Conservation (phyloP, 2,329 filamentous ascomycete genomes). For the Ceratocystis cacaofunesta region DNA sequence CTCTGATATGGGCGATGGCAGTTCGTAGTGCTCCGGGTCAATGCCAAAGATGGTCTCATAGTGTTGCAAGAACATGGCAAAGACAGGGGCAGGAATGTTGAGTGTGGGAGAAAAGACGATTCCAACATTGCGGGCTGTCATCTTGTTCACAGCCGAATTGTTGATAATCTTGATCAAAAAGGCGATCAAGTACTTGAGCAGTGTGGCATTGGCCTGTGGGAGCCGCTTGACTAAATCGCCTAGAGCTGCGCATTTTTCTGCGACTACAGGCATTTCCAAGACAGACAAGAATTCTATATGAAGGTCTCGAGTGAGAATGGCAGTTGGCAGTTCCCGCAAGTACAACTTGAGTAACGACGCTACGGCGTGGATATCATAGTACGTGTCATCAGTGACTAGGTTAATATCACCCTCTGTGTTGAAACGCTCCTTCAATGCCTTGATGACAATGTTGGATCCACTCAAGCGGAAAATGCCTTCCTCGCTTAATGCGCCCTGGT, state of each 20-base stretch:
- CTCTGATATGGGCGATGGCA: slow-evolving; percentile 32
- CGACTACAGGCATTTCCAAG: slow-evolving; percentile 59
- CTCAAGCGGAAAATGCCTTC: slow-evolving; percentile 95
- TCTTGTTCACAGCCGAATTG: slow-evolving; percentile 83
- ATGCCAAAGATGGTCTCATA: slow-evolving; percentile 73
- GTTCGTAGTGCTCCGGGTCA: slow-evolving; percentile 48
- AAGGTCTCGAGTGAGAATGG: slow-evolving; percentile 78
- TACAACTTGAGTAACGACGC: slow-evolving; percentile 90
- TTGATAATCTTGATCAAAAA: slow-evolving; percentile 89
- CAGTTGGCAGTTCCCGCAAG: slow-evolving; percentile 77
- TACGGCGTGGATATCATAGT: slow-evolving; percentile 91
- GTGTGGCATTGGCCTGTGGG: slow-evolving; percentile 62
- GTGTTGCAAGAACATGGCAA: slow-evolving; percentile 85
- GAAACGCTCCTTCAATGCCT: slow-evolving; percentile 78
- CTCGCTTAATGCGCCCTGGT: slow-evolving; percentile 65
- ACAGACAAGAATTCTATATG: slow-evolving; percentile 78
- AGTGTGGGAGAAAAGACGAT: slow-evolving; percentile 96
- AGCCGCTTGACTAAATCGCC: slow-evolving; percentile 66
- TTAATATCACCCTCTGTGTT: slow-evolving; percentile 87
- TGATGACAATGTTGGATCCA: slow-evolving; percentile 92
- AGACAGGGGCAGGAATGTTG: slow-evolving; percentile 89
- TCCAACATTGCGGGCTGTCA: slow-evolving; percentile 93
- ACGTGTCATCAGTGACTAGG: slow-evolving; percentile 64
- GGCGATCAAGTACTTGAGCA: slow-evolving; percentile 71
- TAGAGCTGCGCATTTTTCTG: slow-evolving; percentile 63